A percentile compares a stretch with the other conserved stretches of the same genome.
These are phyloP conservation scores for Rutstroemia sydowiana DNA, from an alignment of 2,329 filamentous ascomycete species.

Conservation along the genomic window DNA sequence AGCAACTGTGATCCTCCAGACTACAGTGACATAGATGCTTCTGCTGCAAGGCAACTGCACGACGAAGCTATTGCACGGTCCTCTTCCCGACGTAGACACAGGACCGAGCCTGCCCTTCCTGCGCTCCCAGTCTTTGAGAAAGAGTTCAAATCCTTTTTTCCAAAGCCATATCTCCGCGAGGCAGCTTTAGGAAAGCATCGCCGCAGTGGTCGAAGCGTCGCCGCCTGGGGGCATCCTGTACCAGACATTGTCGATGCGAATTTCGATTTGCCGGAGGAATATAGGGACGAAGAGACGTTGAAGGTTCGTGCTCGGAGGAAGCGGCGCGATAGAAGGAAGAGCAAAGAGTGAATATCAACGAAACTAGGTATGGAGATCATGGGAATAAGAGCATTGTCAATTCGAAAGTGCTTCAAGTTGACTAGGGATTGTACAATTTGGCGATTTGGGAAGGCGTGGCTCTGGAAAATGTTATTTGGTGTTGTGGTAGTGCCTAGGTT, in stretches of 20 bases:
- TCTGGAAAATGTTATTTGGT: background rate
- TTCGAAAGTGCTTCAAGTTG: slow-evolving; percentile 33
- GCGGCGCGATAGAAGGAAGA: slow-evolving; percentile 35
- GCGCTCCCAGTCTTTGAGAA: slow-evolving; percentile 33
- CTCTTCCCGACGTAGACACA: slow-evolving; percentile 15
- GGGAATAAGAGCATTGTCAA: slow-evolving; percentile 18
- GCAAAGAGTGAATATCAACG: slow-evolving; percentile 13
- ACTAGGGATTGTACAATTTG: slow-evolving; percentile 15
- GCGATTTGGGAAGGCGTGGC: slow-evolving; percentile 1
- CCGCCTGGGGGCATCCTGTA: slow-evolving; percentile 76
- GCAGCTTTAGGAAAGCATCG: slow-evolving; percentile 67
- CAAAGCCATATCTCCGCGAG: slow-evolving; percentile 63
- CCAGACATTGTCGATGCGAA: slow-evolving; percentile 64
- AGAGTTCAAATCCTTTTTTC: slow-evolving; percentile 82
- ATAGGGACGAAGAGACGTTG: slow-evolving; percentile 40
- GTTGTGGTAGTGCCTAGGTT: background rate
- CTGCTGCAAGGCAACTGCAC: slow-evolving; percentile 66
- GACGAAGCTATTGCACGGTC: slow-evolving; percentile 32
- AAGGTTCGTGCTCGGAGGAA: slow-evolving; percentile 55
- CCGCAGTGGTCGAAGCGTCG: slow-evolving; percentile 59
- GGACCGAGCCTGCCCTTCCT: slow-evolving; percentile 7
- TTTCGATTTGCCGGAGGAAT: slow-evolving; percentile 63
- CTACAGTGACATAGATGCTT: slow-evolving; percentile 63
- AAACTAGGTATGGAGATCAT: slow-evolving; percentile 2
- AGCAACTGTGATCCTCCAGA: slow-evolving; percentile 41